Conservation (phyloP, 73 alveolate species). For the Stentor coeruleus region DNA sequence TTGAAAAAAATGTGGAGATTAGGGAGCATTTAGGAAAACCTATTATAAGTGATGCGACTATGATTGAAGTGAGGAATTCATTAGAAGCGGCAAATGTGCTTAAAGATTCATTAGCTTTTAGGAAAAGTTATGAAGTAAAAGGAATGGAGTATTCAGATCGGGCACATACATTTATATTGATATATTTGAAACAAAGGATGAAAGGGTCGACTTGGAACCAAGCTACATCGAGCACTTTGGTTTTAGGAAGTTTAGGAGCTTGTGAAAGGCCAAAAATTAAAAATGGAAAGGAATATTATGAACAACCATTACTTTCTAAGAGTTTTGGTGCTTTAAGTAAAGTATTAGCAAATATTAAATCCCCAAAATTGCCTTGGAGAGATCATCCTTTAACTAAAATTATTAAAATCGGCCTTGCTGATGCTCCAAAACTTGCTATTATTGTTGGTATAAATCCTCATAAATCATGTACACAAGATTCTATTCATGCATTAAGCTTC, state of each 20-base stretch:
- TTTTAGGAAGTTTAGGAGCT: constrained; percentile 34
- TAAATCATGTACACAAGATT: constrained; percentile 28
- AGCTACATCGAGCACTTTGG: background rate
- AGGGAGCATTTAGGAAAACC: background rate
- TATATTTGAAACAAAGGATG: constrained; percentile 14
- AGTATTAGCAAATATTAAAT: constrained; percentile 24
- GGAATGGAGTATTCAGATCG: constrained; percentile 1
- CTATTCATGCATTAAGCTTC: constrained; percentile 30
- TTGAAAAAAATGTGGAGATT: background rate
- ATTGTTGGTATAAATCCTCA: constrained; percentile 26
- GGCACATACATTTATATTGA: constrained; percentile 21
- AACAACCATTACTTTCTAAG: constrained; percentile 18
- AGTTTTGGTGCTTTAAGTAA: constrained; percentile 26
- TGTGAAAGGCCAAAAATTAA: constrained; percentile 28
- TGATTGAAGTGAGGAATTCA: background rate
- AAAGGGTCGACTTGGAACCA: constrained; percentile 22
- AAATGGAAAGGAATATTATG: constrained; percentile 29
- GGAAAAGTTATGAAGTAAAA: constrained; percentile 26
- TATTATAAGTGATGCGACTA: background rate
- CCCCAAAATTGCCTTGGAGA: constrained; percentile 21
- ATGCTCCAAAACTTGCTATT: background rate
- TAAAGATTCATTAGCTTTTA: background rate
- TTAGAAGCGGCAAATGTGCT: constrained; percentile 3
- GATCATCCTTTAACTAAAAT: constrained; percentile 32
- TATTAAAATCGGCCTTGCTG: background rate